Conservation (phyloP, 371 early-diverging fungal species). For the Mucor plumbeus region DNA sequence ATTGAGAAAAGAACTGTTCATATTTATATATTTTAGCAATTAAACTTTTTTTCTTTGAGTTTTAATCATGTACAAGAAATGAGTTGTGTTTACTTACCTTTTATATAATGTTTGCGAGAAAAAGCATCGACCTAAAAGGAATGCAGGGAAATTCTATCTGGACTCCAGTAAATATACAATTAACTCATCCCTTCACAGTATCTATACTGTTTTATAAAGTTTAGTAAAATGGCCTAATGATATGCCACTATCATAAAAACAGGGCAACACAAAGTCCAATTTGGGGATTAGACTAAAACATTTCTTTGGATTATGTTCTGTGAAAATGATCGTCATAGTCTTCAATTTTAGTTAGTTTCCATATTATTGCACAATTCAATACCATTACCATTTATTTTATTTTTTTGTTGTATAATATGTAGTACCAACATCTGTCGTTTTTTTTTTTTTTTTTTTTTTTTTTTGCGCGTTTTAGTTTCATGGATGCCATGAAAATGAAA, state of each 20-base stretch:
- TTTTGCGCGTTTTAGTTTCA: neutral
- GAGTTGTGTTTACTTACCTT: slow-evolving; percentile 4
- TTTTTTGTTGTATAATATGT: too few species aligned
- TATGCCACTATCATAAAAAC: neutral
- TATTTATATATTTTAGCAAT: slow-evolving; percentile 2
- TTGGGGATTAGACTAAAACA: neutral
- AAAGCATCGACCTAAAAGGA: neutral
- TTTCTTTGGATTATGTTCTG: neutral
- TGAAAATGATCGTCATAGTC: too few species aligned
- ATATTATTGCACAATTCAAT: neutral
- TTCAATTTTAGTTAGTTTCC: neutral
- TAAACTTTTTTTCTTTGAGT: slow-evolving; percentile 1
- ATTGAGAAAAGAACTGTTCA: neutral
- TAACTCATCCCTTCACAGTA: neutral
- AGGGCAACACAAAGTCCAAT: neutral
- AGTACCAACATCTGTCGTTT: neutral
- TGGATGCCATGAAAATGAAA: neutral
- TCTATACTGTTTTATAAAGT: too few species aligned
- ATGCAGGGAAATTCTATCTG: neutral
- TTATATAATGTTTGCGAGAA: neutral
- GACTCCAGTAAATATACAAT: neutral
- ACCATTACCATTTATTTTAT: too few species aligned
- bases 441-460: slow-evolving; percentile 4
- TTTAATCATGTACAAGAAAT: neutral
- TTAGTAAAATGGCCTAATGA: neutral